Evolutionary conservation across 345 rosid genomes (phyloP).

Genomic region (Ceriops tagal): DNA sequence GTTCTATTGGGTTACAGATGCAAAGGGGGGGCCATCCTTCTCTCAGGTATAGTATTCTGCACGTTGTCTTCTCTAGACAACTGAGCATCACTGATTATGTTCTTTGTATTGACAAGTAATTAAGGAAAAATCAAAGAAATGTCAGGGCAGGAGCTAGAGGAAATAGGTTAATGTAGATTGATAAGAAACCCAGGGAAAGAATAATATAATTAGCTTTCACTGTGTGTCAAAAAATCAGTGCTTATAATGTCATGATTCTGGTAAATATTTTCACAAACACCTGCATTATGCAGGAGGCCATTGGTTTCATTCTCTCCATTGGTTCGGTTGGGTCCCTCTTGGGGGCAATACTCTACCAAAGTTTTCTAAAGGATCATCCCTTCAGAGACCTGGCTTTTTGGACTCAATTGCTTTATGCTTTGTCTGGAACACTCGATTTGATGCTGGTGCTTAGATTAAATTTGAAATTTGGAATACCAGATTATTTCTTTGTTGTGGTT

Average conservation of each 20-base stretch:
- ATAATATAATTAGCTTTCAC: neutral
- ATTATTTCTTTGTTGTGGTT: constrained; percentile 58
- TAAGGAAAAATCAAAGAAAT: neutral
- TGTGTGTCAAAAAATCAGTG: neutral
- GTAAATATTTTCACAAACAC: neutral
- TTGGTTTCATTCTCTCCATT: constrained; percentile 58
- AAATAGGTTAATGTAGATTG: too few relatives aligned
- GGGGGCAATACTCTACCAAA: constrained; percentile 60
- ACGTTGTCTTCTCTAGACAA: neutral
- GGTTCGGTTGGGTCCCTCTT: constrained; percentile 68
- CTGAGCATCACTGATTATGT: neutral
- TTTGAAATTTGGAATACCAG: constrained; percentile 59
- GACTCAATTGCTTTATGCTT: constrained; percentile 52
- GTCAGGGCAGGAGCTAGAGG: neutral
- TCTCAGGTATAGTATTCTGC: constrained; percentile 29
- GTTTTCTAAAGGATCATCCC: constrained; percentile 51
- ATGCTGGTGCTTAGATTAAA: constrained; percentile 57
- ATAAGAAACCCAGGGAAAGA: too few relatives aligned
- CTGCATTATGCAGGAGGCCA: constrained; percentile 43
- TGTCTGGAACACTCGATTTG: constrained; percentile 68
- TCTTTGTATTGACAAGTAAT: neutral
- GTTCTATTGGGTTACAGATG: constrained; percentile 87
- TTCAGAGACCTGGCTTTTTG: constrained; percentile 54
- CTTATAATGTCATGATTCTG: neutral
- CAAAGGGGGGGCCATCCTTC: constrained; percentile 77